phyloP scores from a whole-genome alignment of 1,139 yeast genomes.

The Yamadazyma buinensis region DNA sequence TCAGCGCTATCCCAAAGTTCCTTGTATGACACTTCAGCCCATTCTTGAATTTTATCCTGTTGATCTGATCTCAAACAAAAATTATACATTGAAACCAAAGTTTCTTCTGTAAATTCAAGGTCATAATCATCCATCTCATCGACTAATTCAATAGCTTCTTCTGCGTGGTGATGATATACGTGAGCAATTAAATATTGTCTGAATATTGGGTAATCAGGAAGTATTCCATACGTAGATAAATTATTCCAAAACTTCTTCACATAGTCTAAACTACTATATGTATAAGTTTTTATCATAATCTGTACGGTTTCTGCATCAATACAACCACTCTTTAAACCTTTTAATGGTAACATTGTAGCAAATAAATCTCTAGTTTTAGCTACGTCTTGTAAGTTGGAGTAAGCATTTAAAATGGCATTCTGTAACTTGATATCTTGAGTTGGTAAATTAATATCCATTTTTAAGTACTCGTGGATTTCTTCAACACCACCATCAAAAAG shows the following conservation, averaged over 20 bases:
- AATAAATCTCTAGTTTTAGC: conserved; percentile 61
- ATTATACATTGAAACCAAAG: conserved; percentile 56
- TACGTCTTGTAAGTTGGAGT: conserved; percentile 58
- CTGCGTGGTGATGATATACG: conserved; percentile 63
- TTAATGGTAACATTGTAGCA: conserved; percentile 51
- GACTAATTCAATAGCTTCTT: conserved; percentile 54
- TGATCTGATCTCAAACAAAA: conserved; percentile 51
- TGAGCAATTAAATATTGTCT: conserved; percentile 69
- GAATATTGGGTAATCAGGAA: conserved; percentile 54
- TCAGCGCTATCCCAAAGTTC: conserved; percentile 46
- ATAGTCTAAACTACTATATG: conserved; percentile 55
- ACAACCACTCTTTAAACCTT: conserved; percentile 42
- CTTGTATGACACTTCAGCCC: conserved; percentile 48
- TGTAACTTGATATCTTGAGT: conserved; percentile 56
- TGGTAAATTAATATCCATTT: conserved; percentile 59
- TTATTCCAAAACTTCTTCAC: conserved; percentile 65
- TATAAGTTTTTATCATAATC: conserved; percentile 66
- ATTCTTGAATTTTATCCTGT: conserved; percentile 45
- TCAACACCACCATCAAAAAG: conserved; percentile 66
- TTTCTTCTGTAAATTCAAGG: conserved; percentile 45
- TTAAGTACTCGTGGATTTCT: conserved; percentile 61
- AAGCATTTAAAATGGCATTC: conserved; percentile 66
- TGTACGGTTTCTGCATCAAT: conserved; percentile 68
- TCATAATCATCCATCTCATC: conserved; percentile 51
- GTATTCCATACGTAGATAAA: conserved; percentile 49